Base-by-base conservation (phyloP, 2,329 filamentous ascomycete species). In the Alternaria arborescens region DNA sequence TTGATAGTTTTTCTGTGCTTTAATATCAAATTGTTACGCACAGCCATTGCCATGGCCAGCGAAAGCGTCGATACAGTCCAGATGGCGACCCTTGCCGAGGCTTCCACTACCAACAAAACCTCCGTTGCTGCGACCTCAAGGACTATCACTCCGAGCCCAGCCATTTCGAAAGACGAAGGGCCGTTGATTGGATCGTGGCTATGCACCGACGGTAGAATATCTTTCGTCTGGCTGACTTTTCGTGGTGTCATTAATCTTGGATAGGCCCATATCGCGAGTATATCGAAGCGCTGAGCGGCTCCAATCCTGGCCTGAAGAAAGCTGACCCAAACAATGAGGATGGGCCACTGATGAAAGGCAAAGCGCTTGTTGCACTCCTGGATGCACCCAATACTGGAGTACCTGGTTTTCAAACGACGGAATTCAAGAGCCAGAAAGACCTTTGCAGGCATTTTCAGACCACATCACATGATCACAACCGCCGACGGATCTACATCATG, bases 401-500 rank as follows among this genome's bases (percentile, higher is more conserved):
- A 3, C 61, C 66, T 1, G 34, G 54, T 2, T 77, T 76, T 18
- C 52, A 46, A 1, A 71, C 53, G 8, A 65, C 47, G 0, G 53
- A 64, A 11, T 75, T 77, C 47, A 47, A 34, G 24, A 57, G 55
- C 26, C 38, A 58, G 3, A 12, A 59, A 16, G 57, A 71, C 3
- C 67, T 77, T 5, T 40, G 51, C 22, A 52, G 44, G 11, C 69
- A 75, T 47, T 68, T 76, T 16, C 3, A 59, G 12, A 26, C 22
- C 2, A 53, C 61, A 1, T 28, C 40, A 6, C 52, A 55, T 32
- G 40, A 66, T 3, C 67, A 70, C 36, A 55, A 61, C 8, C 58
- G 52, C 5, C 61, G 70, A 53, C 61, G 74, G 3, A 72, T 77
- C 5, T 77, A 77, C 26, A 62, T 77, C 14, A 73, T 77, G 72